These are phyloP conservation scores for Beauveria caledonica DNA, from an alignment of 2,329 filamentous ascomycete species.

Conservation along the genomic window DNA sequence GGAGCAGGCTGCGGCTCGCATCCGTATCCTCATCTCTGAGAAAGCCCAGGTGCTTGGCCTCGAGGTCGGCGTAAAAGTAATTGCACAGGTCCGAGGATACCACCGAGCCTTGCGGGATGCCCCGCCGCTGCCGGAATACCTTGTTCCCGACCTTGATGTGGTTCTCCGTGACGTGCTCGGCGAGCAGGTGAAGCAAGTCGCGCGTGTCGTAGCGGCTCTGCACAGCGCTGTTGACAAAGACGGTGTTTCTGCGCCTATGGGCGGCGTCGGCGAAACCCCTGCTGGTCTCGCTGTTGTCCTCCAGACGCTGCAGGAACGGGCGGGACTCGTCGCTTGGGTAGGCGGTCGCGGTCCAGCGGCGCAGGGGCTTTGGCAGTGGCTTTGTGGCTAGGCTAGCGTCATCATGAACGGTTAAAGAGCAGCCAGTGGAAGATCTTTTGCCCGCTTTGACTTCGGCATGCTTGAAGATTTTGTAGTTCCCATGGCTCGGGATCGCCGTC, in stretches of 20 bases:
- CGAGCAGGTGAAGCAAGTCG: conserved; percentile 60
- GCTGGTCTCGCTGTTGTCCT: conserved; percentile 14
- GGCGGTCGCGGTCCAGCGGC: conserved; percentile 47
- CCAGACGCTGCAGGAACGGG: conserved; percentile 38
- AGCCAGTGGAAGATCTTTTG: conserved; percentile 19
- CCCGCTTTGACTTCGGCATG: conserved; percentile 62
- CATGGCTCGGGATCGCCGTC: conserved; percentile 43
- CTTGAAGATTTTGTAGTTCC: conserved; percentile 62
- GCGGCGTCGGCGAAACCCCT: conserved; percentile 20
- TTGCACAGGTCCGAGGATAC: conserved; percentile 84
- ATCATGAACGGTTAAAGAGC: conserved; percentile 12
- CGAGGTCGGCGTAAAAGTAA: conserved; percentile 90
- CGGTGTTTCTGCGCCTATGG: conserved; percentile 50
- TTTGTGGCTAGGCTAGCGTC: not conserved
- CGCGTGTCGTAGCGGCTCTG: conserved; percentile 48
- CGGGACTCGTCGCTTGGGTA: conserved; percentile 31
- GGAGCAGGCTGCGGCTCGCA: conserved; percentile 45
- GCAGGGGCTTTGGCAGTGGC: conserved; percentile 29
- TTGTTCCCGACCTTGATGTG: conserved; percentile 83
- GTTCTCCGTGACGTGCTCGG: conserved; percentile 76
- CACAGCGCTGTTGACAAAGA: conserved; percentile 66
- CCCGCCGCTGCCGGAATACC: conserved; percentile 76
- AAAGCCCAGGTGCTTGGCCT: conserved; percentile 61
- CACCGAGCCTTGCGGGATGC: conserved; percentile 90
- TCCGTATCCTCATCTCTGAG: conserved; percentile 26